Conservation (phyloP, 2,329 filamentous ascomycete genomes). For the Alternaria consortialis region DNA sequence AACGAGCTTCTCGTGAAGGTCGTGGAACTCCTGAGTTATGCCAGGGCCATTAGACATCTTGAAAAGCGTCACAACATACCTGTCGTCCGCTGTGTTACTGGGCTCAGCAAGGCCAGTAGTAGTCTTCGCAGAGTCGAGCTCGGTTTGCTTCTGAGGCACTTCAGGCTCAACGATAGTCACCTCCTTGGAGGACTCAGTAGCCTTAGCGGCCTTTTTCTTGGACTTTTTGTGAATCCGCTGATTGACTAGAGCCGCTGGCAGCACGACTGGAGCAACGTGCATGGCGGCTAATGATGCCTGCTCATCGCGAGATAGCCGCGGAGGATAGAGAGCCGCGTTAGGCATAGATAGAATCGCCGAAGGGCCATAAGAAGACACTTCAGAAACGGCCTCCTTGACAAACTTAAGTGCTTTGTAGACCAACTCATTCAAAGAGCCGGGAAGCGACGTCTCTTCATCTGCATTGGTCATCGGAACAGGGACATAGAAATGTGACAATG, state of each 20-base stretch:
- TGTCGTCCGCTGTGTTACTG: background rate
- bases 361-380: background rate
- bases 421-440: background rate
- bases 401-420: background rate
- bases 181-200: background rate
- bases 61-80: background rate
- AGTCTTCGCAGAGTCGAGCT: background rate
- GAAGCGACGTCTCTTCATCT: background rate
- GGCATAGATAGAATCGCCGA: background rate
- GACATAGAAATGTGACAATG: background rate
- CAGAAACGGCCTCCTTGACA: accelerated
- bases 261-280: background rate
- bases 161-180: background rate
- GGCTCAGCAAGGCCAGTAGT: background rate
- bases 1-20: background rate
- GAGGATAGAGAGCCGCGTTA: background rate
- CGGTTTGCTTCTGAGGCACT: background rate
- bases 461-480: background rate
- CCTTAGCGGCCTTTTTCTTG: background rate
- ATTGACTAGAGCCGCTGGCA: background rate
- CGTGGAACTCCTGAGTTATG: background rate
- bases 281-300: background rate
- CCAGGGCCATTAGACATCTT: background rate
- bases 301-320: background rate
- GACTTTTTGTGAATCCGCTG: background rate